These are phyloP conservation scores for Pichia kluyveri DNA, from an alignment of 805 yeast species.

Conservation along the genomic window DNA sequence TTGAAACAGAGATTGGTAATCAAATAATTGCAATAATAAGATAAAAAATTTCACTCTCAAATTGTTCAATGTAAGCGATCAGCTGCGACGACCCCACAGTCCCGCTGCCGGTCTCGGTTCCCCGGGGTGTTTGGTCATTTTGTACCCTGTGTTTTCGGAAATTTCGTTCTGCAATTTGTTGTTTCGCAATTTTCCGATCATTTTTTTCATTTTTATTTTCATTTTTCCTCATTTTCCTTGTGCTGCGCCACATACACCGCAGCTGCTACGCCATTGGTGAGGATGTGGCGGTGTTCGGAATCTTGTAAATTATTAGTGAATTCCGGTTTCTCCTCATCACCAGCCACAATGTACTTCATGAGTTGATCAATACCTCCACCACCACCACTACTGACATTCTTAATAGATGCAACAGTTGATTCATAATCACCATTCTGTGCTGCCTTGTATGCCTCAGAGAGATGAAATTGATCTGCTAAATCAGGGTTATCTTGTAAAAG, in stretches of 20 bases:
- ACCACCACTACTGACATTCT: background rate
- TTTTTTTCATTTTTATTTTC: too few species aligned
- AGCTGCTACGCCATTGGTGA: background rate
- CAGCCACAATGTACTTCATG: background rate
- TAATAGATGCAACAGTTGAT: background rate
- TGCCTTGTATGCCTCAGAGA: background rate
- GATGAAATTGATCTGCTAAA: background rate
- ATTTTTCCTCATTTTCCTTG: background rate
- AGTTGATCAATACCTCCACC: background rate
- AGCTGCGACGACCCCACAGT: background rate
- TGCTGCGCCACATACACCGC: background rate
- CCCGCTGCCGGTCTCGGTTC: background rate
- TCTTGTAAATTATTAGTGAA: slow-evolving; percentile 29
- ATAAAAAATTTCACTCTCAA: too few species aligned
- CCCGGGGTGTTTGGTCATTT: background rate
- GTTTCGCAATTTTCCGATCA: too few species aligned
- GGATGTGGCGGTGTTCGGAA: slow-evolving; percentile 18
- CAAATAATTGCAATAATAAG: too few species aligned
- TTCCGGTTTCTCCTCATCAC: slow-evolving; percentile 28
- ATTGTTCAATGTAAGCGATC: too few species aligned
- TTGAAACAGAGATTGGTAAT: too few species aligned
- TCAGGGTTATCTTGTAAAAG: background rate
- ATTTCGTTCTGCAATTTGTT: too few species aligned
- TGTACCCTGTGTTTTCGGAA: background rate
- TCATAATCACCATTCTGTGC: background rate